phyloP scores from a whole-genome alignment of 768 basidiomycete genomes.

The Cystobasidium ongulense region DNA sequence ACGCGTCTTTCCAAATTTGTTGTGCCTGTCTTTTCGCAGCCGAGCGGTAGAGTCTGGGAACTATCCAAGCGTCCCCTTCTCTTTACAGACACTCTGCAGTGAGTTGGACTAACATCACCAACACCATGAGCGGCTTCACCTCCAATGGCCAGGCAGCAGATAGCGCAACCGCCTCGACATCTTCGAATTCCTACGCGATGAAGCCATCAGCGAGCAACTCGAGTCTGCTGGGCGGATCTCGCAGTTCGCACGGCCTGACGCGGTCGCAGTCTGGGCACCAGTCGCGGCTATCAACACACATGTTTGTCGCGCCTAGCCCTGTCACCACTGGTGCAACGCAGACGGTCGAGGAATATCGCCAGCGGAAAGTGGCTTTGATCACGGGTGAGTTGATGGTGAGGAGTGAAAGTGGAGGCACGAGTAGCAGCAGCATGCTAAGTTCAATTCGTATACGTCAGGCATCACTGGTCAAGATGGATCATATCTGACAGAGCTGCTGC shows the following conservation, averaged over 20 bases:
- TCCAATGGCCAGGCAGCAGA: conserved; percentile 18
- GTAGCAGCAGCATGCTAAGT: neutral
- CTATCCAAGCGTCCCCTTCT: too few relatives aligned
- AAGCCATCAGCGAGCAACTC: conserved; percentile 27
- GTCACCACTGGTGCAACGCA: conserved; percentile 18
- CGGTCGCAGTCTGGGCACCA: conserved; percentile 9
- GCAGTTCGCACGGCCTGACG: conserved; percentile 6
- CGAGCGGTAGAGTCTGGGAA: neutral
- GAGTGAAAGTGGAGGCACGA: neutral
- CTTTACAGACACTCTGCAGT: too few relatives aligned
- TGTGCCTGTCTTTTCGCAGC: neutral
- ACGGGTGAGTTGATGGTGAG: conserved; percentile 55
- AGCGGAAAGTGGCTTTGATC: conserved; percentile 87
- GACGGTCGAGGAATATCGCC: conserved; percentile 61
- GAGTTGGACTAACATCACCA: too few relatives aligned
- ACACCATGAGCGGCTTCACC: neutral
- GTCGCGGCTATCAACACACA: conserved; percentile 23
- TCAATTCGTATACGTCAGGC: conserved; percentile 50
- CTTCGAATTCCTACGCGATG: conserved; percentile 4
- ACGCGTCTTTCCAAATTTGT: neutral
- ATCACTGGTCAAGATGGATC: conserved; percentile 96
- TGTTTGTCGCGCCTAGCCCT: conserved; percentile 20
- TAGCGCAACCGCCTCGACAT: conserved; percentile 10
- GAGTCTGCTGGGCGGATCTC: conserved; percentile 14
- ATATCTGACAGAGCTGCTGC: conserved; percentile 63